Base-by-base conservation (phyloP, 495 filamentous ascomycete species). In the Aspergillus coremiiformis region DNA sequence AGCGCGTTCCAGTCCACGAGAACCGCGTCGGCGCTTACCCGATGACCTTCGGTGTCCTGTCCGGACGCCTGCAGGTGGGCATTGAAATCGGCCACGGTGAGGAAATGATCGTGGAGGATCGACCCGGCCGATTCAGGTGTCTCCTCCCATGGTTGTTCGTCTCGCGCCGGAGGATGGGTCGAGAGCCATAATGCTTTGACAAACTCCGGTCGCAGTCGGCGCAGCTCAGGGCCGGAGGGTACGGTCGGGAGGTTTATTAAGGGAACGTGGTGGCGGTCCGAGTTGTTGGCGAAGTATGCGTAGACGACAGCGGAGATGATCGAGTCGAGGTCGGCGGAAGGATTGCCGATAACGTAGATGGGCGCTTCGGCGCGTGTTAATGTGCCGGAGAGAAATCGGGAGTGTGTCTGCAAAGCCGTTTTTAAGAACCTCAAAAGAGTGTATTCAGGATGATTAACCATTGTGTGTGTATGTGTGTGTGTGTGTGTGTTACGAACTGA, bases 1-100 rank as follows among this genome's bases (percentile, higher is more conserved):
- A 90, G 71, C 3, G 75, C 80, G 61, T 97, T 97, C 78, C 96
- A 94, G 68, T 98, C 93, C 1, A 98, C 89, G 11, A 98, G 75
- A 1, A 89, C 55, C 60, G 70, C 45, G 47, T 75, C 58, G 26
- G 73, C 75, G 42, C 71, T 23, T 44, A 57, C 21, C 23, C 8
- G 42, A 53, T 55, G 48, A 11, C 48, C 29, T 9, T 48, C 23
- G 0, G 23, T 33, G 1, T 33, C 19, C 5, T 35, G 44, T 5
- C 10, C 17, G 26, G 3, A 5, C 10, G 57, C 51, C 5, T 60
- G 41, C 3, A 74, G 33, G 0, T 52, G 53, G 6, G 57, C 46
- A 1, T 55, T 60, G 42, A 73, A 68, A 45, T 77, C 72, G 6
- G 71, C 64, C 1, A 74, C 65, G 1, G 73, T 77, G 41, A 75